Base-by-base conservation (phyloP, 2,329 filamentous ascomycete species). In the Aspergillus jensenii region DNA sequence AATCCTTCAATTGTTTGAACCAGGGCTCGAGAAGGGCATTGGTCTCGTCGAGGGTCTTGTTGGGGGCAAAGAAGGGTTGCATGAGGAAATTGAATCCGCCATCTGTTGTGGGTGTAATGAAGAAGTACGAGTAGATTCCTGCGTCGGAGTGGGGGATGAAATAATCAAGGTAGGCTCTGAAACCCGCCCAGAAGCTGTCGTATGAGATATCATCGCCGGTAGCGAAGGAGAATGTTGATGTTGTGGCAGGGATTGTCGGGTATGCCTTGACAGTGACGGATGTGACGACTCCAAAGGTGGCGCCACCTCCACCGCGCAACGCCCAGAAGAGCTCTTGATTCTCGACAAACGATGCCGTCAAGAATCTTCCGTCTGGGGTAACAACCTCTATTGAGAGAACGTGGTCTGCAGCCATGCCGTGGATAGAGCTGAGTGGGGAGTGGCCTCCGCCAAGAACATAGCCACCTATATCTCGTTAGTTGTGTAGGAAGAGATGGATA, bases 311-410 rank as follows among this genome's bases (percentile, higher is more conserved):
- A 3, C 85, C 85, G 27, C 77, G 76, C 1, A 88, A 70, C 2
- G 86, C 87, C 86, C 85, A 89, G 73, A 84, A 88, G 1, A 89
- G 74, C 52, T 88, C 85, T 0, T 74, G 57, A 61, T 88, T 82
- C 45, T 68, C 58, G 1, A 63, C 65, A 21, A 67, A 39, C 8
- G 52, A 55, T 0, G 44, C 67, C 3, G 68, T 71, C 7, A 69
- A 59, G 15, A 71, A 68, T n/a, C 57, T 61, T 14, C 68, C 68
- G 17, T 65, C 62, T 8, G 66, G 56, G 3, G 67, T 55, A 1
- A 71, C 68, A 23, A 69, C 64, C 27, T 70, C 66, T 4, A 68
- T 55, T 5, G 67, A 63, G 9, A 71, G 52, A 11, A 68, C 67
- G 41, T 71, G 67, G 27, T 71, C 68, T 8, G 65, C 67, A 15